Percentiles rank a stretch among this genome's conserved stretches.
Evolutionary conservation across 2,329 filamentous ascomycete genomes (phyloP).

Genomic region (Leptographium procerum): DNA sequence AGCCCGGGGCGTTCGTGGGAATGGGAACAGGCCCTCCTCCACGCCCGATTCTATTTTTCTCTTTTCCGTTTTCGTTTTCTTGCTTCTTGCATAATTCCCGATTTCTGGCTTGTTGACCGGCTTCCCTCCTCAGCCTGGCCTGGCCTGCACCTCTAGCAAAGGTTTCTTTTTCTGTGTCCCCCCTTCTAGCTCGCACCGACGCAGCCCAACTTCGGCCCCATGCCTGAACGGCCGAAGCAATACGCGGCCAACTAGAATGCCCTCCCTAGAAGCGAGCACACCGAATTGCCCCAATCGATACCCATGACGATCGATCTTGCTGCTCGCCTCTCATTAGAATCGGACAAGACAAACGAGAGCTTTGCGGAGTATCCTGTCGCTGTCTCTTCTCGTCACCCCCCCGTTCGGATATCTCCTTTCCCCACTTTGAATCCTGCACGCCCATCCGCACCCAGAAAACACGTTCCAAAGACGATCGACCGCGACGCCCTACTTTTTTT

Average conservation of each 20-base stretch:
- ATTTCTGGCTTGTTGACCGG: background rate
- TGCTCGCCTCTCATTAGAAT: background rate
- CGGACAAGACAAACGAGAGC: background rate
- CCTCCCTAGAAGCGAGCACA: background rate
- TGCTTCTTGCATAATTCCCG: background rate
- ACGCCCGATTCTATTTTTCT: background rate
- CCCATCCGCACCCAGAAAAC: constrained; percentile 1
- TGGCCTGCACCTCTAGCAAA: background rate
- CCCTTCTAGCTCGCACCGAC: background rate
- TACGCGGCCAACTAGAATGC: background rate
- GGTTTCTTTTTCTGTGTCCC: background rate
- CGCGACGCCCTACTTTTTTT: background rate
- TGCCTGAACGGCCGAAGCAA: background rate
- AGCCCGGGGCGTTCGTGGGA: background rate
- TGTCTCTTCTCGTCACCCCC: background rate
- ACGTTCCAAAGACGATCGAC: background rate
- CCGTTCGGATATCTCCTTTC: background rate
- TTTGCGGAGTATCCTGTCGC: background rate
- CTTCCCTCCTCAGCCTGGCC: background rate
- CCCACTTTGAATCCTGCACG: constrained; percentile 2
- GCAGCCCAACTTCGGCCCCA: background rate
- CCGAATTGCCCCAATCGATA: background rate
- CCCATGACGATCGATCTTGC: background rate
- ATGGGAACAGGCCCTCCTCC: constrained; percentile 1
- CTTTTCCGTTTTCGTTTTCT: background rate